Conservation (phyloP, 305 asterid species). For the Solanum hybrid region DNA sequence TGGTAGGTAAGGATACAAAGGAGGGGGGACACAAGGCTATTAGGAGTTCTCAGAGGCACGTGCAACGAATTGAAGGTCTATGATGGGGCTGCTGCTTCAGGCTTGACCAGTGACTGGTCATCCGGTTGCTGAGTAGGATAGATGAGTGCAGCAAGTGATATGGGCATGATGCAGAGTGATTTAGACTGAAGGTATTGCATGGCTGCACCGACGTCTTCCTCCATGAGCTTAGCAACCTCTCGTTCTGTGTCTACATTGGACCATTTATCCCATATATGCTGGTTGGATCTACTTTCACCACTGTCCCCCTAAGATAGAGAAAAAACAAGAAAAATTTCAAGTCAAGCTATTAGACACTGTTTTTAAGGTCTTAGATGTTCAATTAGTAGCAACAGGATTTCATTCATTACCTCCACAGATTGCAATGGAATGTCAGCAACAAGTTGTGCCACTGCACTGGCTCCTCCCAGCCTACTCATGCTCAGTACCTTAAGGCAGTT, state of each 20-base stretch:
- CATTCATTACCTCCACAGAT: conserved; percentile 51
- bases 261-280: conserved; percentile 86
- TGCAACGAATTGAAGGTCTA: conserved; percentile 21
- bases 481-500: conserved; percentile 51
- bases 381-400: neutral
- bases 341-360: neutral
- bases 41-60: conserved; percentile 29
- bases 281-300: conserved; percentile 41
- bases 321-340: neutral
- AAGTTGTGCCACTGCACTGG: conserved; percentile 92
- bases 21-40: conserved; percentile 8
- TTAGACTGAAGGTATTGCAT: conserved; percentile 95
- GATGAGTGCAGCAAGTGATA: conserved; percentile 76
- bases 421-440: conserved; percentile 77
- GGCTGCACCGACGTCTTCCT: conserved; percentile 86
- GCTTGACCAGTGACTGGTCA: conserved; percentile 44
- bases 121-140: conserved; percentile 55
- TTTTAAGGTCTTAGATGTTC: neutral
- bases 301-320: conserved; percentile 31
- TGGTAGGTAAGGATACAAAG: conserved; percentile 14
- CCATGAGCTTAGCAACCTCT: conserved; percentile 90
- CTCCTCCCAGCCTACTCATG: conserved; percentile 94
- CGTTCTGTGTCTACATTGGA: conserved; percentile 75
- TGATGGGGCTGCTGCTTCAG: conserved; percentile 56
- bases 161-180: conserved; percentile 93